A percentile compares a stretch with the other conserved stretches of the same genome.
Evolutionary conservation across 768 basidiomycete genomes (phyloP).

Genomic region (Boletus pseudopeckii): DNA sequence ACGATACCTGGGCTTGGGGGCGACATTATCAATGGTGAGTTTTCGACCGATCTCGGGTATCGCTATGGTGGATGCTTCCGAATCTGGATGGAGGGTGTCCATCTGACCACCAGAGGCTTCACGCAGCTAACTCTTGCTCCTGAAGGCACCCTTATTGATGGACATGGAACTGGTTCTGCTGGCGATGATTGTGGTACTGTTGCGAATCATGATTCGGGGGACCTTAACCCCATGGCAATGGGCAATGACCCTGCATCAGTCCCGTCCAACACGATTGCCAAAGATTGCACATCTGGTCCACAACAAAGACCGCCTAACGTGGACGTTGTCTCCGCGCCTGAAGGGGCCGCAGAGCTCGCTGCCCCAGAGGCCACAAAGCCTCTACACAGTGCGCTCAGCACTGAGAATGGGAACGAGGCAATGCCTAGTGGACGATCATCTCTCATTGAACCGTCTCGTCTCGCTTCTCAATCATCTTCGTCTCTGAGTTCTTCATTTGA

Average conservation of each 20-base stretch:
- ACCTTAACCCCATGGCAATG: conserved; percentile 16
- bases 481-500: conserved; percentile 33
- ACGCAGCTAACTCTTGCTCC: conserved; percentile 52
- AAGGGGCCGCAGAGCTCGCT: conserved; percentile 18
- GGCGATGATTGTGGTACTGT: conserved; percentile 20
- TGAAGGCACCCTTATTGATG: conserved; percentile 43
- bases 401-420: conserved; percentile 21
- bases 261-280: conserved; percentile 20
- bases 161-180: conserved; percentile 25
- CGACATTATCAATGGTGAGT: conserved; percentile 52
- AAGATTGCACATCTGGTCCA: conserved; percentile 10
- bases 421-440: conserved; percentile 18
- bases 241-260: conserved; percentile 26
- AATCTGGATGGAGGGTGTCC: conserved; percentile 41
- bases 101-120: conserved; percentile 40
- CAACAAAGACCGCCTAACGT: conserved; percentile 21
- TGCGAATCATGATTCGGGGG: conserved; percentile 14
- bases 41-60: conserved; percentile 32
- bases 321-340: conserved; percentile 18
- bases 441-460: conserved; percentile 31
- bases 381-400: conserved; percentile 8
- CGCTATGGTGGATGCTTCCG: conserved; percentile 46
- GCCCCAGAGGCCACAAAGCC: conserved; percentile 22
- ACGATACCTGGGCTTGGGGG: conserved; percentile 33
- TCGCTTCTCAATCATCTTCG: conserved; percentile 31